These are phyloP conservation scores for Cladosporium cucumerinum DNA, from an alignment of 2,329 filamentous ascomycete genomes.

Conservation along the genomic window DNA sequence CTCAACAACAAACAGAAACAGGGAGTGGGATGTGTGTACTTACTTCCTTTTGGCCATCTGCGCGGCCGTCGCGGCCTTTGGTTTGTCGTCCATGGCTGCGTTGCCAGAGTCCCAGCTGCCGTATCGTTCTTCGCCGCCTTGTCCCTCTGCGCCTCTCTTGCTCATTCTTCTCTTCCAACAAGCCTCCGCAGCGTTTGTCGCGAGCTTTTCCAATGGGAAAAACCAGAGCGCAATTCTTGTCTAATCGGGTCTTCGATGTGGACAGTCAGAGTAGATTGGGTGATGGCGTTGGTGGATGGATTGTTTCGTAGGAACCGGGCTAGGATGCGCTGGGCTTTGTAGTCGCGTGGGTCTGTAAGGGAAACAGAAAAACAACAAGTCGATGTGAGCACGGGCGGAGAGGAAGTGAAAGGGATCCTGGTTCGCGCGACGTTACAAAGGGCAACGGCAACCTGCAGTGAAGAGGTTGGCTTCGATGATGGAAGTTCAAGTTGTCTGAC, in stretches of 20 bases:
- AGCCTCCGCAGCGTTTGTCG: neutral
- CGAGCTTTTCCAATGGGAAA: neutral
- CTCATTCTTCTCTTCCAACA: slow-evolving; percentile 24
- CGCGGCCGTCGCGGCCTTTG: slow-evolving; percentile 33
- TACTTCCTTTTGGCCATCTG: slow-evolving; percentile 36
- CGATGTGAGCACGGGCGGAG: neutral
- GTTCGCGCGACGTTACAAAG: neutral
- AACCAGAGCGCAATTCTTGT: neutral
- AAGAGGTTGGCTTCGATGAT: slow-evolving; percentile 6
- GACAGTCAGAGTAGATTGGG: neutral
- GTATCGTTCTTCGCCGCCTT: slow-evolving; percentile 31
- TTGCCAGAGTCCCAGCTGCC: slow-evolving; percentile 20
- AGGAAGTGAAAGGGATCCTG: neutral
- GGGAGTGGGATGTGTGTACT: slow-evolving; percentile 21
- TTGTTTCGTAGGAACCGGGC: neutral
- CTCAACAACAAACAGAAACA: slow-evolving; percentile 5
- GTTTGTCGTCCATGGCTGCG: slow-evolving; percentile 25
- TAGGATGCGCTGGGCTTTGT: slow-evolving; percentile 5
- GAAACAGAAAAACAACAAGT: neutral
- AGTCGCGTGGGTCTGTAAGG: slow-evolving; percentile 1
- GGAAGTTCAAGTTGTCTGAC: neutral
- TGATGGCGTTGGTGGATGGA: slow-evolving; percentile 2
- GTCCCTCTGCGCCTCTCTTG: slow-evolving; percentile 30
- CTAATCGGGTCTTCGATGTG: neutral
- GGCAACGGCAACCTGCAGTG: slow-evolving; percentile 5